These are phyloP conservation scores for Lepiota subincarnata DNA, from an alignment of 768 basidiomycete genomes.

Conservation along the genomic window DNA sequence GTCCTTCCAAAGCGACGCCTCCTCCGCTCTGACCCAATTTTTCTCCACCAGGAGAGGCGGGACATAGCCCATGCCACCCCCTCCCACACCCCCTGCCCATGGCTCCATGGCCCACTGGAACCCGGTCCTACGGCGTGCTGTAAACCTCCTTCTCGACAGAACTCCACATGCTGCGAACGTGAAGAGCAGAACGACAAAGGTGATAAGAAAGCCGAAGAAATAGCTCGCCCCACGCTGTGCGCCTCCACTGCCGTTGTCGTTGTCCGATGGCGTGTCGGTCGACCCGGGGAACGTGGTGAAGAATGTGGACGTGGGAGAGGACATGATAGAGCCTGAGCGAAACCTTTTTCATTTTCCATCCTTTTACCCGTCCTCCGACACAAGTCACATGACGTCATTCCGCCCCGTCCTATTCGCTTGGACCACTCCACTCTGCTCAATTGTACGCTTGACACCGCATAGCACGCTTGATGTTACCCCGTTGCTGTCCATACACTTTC, in stretches of 20 bases:
- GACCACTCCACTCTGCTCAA: too few relatives aligned
- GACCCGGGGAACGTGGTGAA: neutral
- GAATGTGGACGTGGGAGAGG: constrained; percentile 2
- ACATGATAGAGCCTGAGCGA: constrained; percentile 6
- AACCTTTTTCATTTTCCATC: neutral
- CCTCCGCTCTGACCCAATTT: neutral
- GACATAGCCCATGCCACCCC: constrained; percentile 4
- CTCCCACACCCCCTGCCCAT: constrained; percentile 3
- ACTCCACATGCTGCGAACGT: constrained; percentile 51
- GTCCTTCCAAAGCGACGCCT: constrained; percentile 7
- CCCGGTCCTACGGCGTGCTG: constrained; percentile 22
- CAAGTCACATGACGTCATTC: constrained; percentile 12
- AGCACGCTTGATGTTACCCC: too few relatives aligned
- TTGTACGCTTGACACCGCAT: too few relatives aligned
- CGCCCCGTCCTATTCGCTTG: too few relatives aligned
- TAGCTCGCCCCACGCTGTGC: constrained; percentile 35
- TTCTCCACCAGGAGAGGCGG: constrained; percentile 5
- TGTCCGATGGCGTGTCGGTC: neutral
- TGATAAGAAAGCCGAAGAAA: constrained; percentile 51
- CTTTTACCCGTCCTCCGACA: neutral
- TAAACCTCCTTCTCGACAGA: constrained; percentile 38
- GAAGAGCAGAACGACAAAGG: constrained; percentile 43
- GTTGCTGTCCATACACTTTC: too few relatives aligned
- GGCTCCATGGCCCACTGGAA: constrained; percentile 18
- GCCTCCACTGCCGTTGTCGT: neutral